Conservation (phyloP, 2,329 filamentous ascomycete genomes). For the Lecanicillium sp. region DNA sequence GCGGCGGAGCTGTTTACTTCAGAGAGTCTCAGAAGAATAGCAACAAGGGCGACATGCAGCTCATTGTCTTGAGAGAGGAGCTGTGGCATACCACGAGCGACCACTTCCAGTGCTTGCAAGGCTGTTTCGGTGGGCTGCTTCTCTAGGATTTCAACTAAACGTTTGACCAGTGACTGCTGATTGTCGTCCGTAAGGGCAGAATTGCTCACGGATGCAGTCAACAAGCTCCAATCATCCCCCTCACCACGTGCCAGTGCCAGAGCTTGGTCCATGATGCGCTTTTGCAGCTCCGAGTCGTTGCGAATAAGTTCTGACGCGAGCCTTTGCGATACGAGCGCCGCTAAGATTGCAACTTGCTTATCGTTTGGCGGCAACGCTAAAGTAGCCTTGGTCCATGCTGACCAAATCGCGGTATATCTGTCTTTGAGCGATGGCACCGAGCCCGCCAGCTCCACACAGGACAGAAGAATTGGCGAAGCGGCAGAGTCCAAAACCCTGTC, state of each 20-base stretch:
- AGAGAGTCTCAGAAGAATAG: constrained; percentile 44
- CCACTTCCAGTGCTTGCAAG: constrained; percentile 40
- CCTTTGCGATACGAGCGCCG: constrained; percentile 38
- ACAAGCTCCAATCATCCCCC: constrained; percentile 32
- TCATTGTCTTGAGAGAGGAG: constrained; percentile 37
- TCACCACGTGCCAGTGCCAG: constrained; percentile 28
- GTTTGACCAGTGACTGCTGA: constrained; percentile 23
- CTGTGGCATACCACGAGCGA: constrained; percentile 24
- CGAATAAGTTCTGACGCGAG: constrained; percentile 31
- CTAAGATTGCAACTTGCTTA: constrained; percentile 25
- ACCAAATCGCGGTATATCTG: constrained; percentile 36
- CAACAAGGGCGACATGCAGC: constrained; percentile 41
- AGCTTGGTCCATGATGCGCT: constrained; percentile 33
- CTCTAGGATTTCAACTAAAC: constrained; percentile 25
- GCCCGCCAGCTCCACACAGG: constrained; percentile 53
- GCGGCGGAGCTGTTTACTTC: constrained; percentile 34
- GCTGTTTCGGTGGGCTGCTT: constrained; percentile 31
- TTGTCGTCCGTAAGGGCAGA: constrained; percentile 29
- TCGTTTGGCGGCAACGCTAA: constrained; percentile 22
- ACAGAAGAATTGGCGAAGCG: constrained; percentile 58
- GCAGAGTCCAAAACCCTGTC: constrained; percentile 57
- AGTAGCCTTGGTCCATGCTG: constrained; percentile 32
- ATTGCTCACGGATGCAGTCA: constrained; percentile 39
- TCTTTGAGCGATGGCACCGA: constrained; percentile 28
- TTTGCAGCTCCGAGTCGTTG: constrained; percentile 34